Conservation (phyloP, 495 filamentous ascomycete genomes). For the Acidomyces sp. region DNA sequence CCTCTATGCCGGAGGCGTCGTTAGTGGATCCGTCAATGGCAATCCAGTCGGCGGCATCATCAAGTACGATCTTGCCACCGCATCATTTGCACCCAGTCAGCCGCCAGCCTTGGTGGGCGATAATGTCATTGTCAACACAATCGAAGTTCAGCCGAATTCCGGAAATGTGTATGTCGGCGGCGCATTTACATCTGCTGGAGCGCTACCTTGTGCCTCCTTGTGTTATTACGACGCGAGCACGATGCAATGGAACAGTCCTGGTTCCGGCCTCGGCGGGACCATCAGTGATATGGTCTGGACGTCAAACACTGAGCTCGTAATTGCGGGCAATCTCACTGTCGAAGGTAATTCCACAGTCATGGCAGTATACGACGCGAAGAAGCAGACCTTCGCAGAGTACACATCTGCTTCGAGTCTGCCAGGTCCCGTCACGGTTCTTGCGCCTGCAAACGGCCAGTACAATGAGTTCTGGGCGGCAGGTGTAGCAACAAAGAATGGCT, state of each 20-base stretch:
- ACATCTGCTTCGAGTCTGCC: slow-evolving; percentile 54
- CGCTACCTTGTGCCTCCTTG: slow-evolving; percentile 63
- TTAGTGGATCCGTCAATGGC: slow-evolving; percentile 57
- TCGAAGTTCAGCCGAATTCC: slow-evolving; percentile 51
- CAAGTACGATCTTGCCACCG: slow-evolving; percentile 56
- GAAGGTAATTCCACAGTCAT: slow-evolving; percentile 51
- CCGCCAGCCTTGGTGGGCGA: slow-evolving; percentile 56
- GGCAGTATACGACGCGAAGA: slow-evolving; percentile 53
- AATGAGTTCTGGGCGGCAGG: slow-evolving; percentile 73
- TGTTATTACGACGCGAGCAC: slow-evolving; percentile 58
- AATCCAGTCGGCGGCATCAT: slow-evolving; percentile 58
- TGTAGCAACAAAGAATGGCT: slow-evolving; percentile 46
- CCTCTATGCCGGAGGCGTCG: slow-evolving; percentile 68
- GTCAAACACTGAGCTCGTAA: slow-evolving; percentile 51
- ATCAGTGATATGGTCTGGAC: slow-evolving; percentile 66
- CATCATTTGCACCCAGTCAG: slow-evolving; percentile 46
- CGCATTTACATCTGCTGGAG: slow-evolving; percentile 67
- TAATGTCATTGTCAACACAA: slow-evolving; percentile 59
- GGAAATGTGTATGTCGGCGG: slow-evolving; percentile 76
- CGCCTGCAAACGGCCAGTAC: slow-evolving; percentile 52
- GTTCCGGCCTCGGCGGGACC: slow-evolving; percentile 51
- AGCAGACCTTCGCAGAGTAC: slow-evolving; percentile 50
- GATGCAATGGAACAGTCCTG: slow-evolving; percentile 67
- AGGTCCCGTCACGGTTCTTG: slow-evolving; percentile 64
- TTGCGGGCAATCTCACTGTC: slow-evolving; percentile 61